phyloP scores from a whole-genome alignment of 139 green algal species.

The Pleodorina starrii region DNA sequence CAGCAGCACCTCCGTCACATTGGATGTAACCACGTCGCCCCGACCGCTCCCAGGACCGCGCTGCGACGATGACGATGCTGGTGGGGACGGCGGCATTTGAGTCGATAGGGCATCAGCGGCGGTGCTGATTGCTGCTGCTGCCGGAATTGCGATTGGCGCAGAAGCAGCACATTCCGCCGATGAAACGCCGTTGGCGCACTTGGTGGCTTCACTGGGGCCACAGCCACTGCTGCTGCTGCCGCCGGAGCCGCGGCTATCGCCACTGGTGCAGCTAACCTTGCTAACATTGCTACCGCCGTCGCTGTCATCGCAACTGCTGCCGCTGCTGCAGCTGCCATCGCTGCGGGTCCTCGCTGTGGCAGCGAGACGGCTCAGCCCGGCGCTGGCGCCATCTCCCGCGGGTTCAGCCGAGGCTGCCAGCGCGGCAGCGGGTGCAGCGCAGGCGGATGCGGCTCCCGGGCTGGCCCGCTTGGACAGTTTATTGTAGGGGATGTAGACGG shows the following conservation, averaged over 20 bases:
- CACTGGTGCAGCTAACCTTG: neutral
- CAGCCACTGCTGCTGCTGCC: neutral
- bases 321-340: neutral
- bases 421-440: too few relatives aligned
- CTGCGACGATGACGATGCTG: too few relatives aligned
- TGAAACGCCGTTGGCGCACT: neutral
- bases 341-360: neutral
- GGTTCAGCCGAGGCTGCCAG: neutral
- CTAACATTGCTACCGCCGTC: neutral
- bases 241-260: neutral
- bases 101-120: too few relatives aligned
- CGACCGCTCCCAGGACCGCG: too few relatives aligned
- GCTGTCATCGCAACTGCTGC: neutral
- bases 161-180: neutral
- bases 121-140: too few relatives aligned
- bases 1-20: conserved; percentile 23
- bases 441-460: too few relatives aligned
- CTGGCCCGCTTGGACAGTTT: conserved; percentile 1
- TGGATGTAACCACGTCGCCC: neutral
- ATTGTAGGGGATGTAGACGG: conserved; percentile 11
- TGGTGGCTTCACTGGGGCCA: neutral
- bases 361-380: too few relatives aligned
- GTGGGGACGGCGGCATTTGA: neutral
- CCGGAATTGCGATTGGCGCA: too few relatives aligned
- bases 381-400: too few relatives aligned